Base-by-base conservation (phyloP, 176 grass and related monocot genomes). In the Oryza australiensis region DNA sequence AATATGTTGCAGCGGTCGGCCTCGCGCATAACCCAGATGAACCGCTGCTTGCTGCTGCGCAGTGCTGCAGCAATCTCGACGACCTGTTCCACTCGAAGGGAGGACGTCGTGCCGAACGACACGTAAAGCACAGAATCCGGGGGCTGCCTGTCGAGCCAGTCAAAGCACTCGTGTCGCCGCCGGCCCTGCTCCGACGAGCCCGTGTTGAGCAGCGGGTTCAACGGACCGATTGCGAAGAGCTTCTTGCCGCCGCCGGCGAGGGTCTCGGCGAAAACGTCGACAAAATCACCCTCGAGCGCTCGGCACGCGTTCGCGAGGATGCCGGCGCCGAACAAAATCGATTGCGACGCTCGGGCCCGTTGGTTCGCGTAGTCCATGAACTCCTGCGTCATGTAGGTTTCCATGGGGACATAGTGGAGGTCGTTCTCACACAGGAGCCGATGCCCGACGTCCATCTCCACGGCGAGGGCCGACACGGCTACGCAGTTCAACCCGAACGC, bases 11-110 rank as follows among this genome's bases (percentile, higher is more conserved):
- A 73, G 1, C 77, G 72, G 63, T 90, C 90, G 30, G 93, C 85
- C 51, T 89, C 87, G 7, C 89, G 79, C 67, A 92, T 26, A 7
- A 90, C 93, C 93, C 90, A 95, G 69, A 95, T 24, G 72, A 95
- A 95, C 71, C 53, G 40, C 23, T 74, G 78, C 20, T 76, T 68
- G 78, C 89, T 90, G 37, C 46, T 45, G 29, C 62, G 69, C 11
- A 89, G 30, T 11, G 86, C 79, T 0, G 66, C 66, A 0, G 86
- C 86, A 7, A 89, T 74, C 80, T 89, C 80, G 1, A 66, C 22
- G 28, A 89, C 65, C 6, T 93, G 90, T 10, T 73, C 28, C 3
- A 74, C 79, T 4, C 65, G 77, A n/a, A 89, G 55, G 0, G 70
- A 77, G 4, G 80, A 78, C 11, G 72, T 84, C 12, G 80, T 81